These are phyloP conservation scores for Brassica nigra DNA, from an alignment of 345 rosid species.

Conservation along the genomic window DNA sequence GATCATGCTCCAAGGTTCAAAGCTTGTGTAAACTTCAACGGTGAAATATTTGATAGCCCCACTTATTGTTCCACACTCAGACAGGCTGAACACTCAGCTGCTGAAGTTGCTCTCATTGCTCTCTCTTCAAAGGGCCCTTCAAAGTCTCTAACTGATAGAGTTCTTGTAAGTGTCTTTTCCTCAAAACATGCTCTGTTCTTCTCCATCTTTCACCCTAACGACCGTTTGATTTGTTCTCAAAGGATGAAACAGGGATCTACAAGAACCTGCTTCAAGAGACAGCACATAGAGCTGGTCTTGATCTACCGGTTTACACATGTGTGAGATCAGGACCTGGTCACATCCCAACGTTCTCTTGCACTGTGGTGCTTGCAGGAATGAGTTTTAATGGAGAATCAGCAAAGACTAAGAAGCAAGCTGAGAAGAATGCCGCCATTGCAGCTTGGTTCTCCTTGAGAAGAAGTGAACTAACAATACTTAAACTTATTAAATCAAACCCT, in stretches of 20 bases:
- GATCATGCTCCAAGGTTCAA: slow-evolving; percentile 85
- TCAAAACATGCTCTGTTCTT: neutral
- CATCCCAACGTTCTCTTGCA: slow-evolving; percentile 61
- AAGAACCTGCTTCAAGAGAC: slow-evolving; percentile 83
- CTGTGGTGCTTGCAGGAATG: slow-evolving; percentile 72
- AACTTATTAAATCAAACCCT: neutral
- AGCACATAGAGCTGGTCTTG: slow-evolving; percentile 72
- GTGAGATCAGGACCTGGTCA: slow-evolving; percentile 79
- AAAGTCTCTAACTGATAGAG: slow-evolving; percentile 63
- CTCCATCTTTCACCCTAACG: neutral
- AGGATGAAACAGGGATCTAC: slow-evolving; percentile 84
- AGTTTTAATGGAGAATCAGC: slow-evolving; percentile 65
- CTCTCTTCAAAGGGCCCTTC: slow-evolving; percentile 67
- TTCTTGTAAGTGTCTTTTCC: slow-evolving; percentile 60
- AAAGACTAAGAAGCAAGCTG: slow-evolving; percentile 80
- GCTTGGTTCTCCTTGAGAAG: slow-evolving; percentile 77
- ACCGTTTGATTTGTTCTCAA: neutral
- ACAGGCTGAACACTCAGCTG: slow-evolving; percentile 79
- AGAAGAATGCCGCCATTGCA: slow-evolving; percentile 76
- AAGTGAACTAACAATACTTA: slow-evolving; percentile 33
- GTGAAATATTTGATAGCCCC: slow-evolving; percentile 69
- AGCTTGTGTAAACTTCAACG: slow-evolving; percentile 77
- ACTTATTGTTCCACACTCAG: slow-evolving; percentile 59
- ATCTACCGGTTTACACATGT: slow-evolving; percentile 65
- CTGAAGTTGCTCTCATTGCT: slow-evolving; percentile 64